Evolutionary conservation across 495 filamentous ascomycete genomes (phyloP).

Genomic region (Tuber brumale): DNA sequence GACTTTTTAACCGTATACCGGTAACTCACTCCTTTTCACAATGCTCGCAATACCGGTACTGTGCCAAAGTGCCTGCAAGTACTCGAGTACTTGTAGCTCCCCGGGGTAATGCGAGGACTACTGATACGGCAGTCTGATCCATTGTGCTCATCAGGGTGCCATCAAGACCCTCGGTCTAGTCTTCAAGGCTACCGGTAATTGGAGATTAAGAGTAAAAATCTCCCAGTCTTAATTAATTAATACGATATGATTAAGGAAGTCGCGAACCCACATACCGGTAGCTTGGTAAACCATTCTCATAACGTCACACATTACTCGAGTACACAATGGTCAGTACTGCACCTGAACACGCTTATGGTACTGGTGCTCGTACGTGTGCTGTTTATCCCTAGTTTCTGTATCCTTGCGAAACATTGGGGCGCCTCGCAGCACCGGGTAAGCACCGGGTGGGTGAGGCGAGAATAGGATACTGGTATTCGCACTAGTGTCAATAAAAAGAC

Average conservation of each 20-base stretch:
- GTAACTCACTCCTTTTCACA: background rate
- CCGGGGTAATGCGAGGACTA: too few species aligned
- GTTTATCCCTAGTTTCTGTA: background rate
- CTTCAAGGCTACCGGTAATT: background rate
- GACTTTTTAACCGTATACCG: background rate
- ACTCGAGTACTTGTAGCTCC: background rate
- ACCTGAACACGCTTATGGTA: too few species aligned
- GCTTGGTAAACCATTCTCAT: background rate
- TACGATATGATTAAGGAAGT: background rate
- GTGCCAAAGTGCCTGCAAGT: background rate
- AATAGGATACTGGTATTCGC: background rate
- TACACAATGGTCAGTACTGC: too few species aligned
- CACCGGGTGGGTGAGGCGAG: background rate
- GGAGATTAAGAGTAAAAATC: background rate
- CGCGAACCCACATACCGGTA: background rate
- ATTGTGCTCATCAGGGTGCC: background rate
- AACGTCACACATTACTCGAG: background rate
- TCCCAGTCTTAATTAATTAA: background rate
- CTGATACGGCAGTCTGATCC: background rate
- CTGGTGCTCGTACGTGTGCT: background rate
- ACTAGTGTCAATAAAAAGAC: background rate
- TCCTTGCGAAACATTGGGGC: background rate
- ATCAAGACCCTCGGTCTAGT: background rate
- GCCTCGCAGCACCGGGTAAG: background rate
- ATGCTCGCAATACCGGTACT: background rate